Evolutionary conservation across 768 basidiomycete species (phyloP).

Genomic region (Inosperma sp.): DNA sequence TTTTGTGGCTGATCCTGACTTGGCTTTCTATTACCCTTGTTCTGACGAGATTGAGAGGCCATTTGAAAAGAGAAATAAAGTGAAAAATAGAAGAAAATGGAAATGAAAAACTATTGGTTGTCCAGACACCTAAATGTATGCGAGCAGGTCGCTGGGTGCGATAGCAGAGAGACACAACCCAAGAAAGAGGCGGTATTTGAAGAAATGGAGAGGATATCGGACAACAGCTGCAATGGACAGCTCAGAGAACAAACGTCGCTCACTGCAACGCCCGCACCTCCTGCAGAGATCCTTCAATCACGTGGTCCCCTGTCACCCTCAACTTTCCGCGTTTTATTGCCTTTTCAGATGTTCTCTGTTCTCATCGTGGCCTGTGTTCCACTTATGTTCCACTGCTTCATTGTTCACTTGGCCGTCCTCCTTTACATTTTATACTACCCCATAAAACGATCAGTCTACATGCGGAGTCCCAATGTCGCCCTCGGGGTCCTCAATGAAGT

Average conservation of each 20-base stretch:
- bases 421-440: too few species aligned
- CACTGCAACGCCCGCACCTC: slow-evolving; percentile 8
- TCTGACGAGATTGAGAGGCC: slow-evolving; percentile 61
- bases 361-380: neutral
- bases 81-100: slow-evolving; percentile 31
- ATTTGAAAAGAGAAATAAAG: slow-evolving; percentile 36
- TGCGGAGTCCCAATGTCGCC: neutral
- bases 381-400: neutral
- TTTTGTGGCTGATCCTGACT: slow-evolving; percentile 53
- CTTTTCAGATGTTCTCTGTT: too few species aligned
- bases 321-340: neutral
- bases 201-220: slow-evolving; percentile 15
- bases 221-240: slow-evolving; percentile 15
- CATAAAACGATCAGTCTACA: too few species aligned
- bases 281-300: slow-evolving; percentile 2
- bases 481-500: neutral
- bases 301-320: slow-evolving; percentile 11
- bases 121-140: slow-evolving; percentile 36
- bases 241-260: slow-evolving; percentile 8
- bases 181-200: slow-evolving; percentile 20
- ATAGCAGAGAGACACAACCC: slow-evolving; percentile 17
- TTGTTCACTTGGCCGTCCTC: too few species aligned
- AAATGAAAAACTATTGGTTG: slow-evolving; percentile 26
- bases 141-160: slow-evolving; percentile 29
- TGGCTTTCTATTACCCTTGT: slow-evolving; percentile 62